A percentile compares a stretch with the other conserved stretches of the same genome.
Conservation (phyloP, 192 early-diverging fungal species). For the Pilobolus umbonatus region DNA sequence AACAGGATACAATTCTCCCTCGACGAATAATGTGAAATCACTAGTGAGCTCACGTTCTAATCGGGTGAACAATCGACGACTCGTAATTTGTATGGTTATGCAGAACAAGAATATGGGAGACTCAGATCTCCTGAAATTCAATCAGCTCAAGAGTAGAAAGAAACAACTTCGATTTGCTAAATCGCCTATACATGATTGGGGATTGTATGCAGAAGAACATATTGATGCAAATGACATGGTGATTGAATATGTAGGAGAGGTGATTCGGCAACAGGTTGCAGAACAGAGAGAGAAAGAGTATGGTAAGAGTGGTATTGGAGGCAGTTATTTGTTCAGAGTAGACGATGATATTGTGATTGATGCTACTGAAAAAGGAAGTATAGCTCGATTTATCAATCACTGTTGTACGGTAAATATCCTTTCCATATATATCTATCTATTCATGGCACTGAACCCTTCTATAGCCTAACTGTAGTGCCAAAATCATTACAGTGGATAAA, state of each 20-base stretch:
- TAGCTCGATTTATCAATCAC: constrained; percentile 98
- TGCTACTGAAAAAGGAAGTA: constrained; percentile 95
- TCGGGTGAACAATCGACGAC: constrained; percentile 59
- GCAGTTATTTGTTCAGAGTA: constrained; percentile 92
- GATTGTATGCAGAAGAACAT: constrained; percentile 91
- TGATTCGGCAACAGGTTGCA: constrained; percentile 90
- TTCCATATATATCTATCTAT: constrained; percentile 6
- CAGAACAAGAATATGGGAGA: constrained; percentile 43
- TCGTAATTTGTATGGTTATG: constrained; percentile 56
- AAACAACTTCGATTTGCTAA: constrained; percentile 89
- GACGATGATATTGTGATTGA: constrained; percentile 96
- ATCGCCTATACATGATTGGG: constrained; percentile 98
- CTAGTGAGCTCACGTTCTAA: constrained; percentile 58
- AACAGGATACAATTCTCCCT: too few species aligned
- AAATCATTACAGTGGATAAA: constrained; percentile 87
- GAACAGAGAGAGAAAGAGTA: constrained; percentile 93
- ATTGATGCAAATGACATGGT: constrained; percentile 94
- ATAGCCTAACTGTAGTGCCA: constrained; percentile 97
- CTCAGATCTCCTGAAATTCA: constrained; percentile 84
- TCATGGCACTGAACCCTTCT: not conserved
- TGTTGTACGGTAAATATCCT: constrained; percentile 77
- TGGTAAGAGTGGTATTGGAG: constrained; percentile 89
- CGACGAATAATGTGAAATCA: not conserved
- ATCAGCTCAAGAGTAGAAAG: constrained; percentile 87
- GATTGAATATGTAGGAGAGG: constrained; percentile 98